Conservation (phyloP, 495 filamentous ascomycete genomes). For the Lepidopterella palustris region DNA sequence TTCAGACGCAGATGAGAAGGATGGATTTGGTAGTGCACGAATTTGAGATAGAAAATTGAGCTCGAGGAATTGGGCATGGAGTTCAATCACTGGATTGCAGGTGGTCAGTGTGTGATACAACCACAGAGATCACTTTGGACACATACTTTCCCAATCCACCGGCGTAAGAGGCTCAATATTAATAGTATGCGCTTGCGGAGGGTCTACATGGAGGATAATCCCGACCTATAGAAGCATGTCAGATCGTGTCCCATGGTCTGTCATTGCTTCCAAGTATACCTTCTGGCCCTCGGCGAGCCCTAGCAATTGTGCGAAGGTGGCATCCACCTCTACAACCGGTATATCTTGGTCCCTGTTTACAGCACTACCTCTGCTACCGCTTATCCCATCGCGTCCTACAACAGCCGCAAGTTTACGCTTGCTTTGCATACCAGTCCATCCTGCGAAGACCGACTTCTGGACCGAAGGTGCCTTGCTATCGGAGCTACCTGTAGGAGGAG, state of each 20-base stretch:
- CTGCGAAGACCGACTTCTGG: constrained; percentile 69
- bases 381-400: constrained; percentile 65
- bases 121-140: not conserved
- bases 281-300: constrained; percentile 80
- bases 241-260: not conserved
- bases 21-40: constrained; percentile 81
- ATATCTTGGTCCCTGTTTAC: constrained; percentile 63
- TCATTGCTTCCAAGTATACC: constrained; percentile 40
- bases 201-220: constrained; percentile 74
- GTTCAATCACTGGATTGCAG: constrained; percentile 65
- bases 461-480: constrained; percentile 37
- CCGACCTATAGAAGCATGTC: constrained; percentile 44
- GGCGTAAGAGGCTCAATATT: constrained; percentile 93
- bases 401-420: constrained; percentile 69
- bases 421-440: constrained; percentile 97
- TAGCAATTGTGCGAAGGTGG: constrained; percentile 75
- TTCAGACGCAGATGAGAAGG: constrained; percentile 47
- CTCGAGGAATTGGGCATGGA: constrained; percentile 91
- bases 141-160: constrained; percentile 84
- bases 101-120: not conserved
- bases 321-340: constrained; percentile 76
- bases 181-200: constrained; percentile 81
- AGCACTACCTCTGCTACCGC: constrained; percentile 43
- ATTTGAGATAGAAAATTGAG: constrained; percentile 91
- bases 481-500: constrained; percentile 18